These are phyloP conservation scores for Paramecium bursaria DNA, from an alignment of 73 alveolate species.

Conservation along the genomic window DNA sequence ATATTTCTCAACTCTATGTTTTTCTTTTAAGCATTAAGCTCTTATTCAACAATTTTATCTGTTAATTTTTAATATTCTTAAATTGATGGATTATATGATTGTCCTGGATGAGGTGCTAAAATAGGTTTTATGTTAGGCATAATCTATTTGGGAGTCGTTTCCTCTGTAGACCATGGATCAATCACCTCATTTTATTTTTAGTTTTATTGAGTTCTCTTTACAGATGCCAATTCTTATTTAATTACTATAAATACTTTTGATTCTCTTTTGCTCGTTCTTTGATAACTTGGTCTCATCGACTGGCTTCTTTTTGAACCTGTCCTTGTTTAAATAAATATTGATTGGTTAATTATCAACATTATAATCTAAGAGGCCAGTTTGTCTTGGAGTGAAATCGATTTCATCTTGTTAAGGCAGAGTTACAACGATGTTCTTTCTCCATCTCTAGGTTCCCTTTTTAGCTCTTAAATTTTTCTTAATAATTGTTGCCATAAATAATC, in stretches of 20 bases:
- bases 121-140: slow-evolving; percentile 3
- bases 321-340: slow-evolving; percentile 47
- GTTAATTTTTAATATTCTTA: slow-evolving; percentile 24
- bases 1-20: neutral
- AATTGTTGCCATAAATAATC: slow-evolving; percentile 31
- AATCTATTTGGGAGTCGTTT: neutral
- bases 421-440: slow-evolving; percentile 56
- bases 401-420: slow-evolving; percentile 1
- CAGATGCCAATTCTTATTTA: too few relatives aligned
- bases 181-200: neutral
- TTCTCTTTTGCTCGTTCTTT: neutral
- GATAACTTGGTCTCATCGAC: neutral
- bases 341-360: slow-evolving; percentile 39
- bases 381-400: slow-evolving; percentile 30
- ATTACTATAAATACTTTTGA: too few relatives aligned
- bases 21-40: slow-evolving; percentile 4
- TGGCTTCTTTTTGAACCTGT: slow-evolving; percentile 52
- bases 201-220: neutral
- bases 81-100: slow-evolving; percentile 45
- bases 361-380: neutral
- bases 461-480: slow-evolving; percentile 51
- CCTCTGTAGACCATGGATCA: slow-evolving; percentile 12
- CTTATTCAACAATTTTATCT: slow-evolving; percentile 31
- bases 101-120: slow-evolving; percentile 47
- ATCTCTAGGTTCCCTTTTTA: slow-evolving; percentile 12